Base-by-base conservation (phyloP, 495 filamentous ascomycete genomes). In the Tuber microsphaerosporum region DNA sequence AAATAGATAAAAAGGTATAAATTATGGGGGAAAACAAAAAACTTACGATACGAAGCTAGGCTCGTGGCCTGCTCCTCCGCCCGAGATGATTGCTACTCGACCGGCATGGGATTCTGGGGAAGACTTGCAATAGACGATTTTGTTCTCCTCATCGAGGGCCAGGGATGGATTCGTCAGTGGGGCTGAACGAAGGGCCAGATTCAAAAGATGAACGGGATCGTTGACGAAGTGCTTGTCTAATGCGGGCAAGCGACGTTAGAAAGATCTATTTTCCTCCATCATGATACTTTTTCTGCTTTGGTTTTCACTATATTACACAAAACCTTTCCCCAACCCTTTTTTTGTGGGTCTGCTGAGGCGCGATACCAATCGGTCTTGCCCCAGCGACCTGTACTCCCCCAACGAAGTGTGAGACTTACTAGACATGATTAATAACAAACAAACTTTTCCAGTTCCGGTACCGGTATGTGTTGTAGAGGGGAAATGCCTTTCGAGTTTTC, bases 41-140 rank as follows among this genome's bases (percentile, higher is more conserved):
- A 91, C 89, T 74, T 87, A 91, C 75, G 87, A 90, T 2, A 92
- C 89, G 82, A 97, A 97, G 74, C 91, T 91, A 44, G 95, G 95
- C 82, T 99, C 95, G 80, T 99, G 95, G 78, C 95, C 95, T 37
- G 91, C 92, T 44, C 95, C 95, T 74, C 95, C 95, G 79, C 95
- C 95, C 26, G 92, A 93, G 75, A 99, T 87, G 81, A 98, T 86
- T 46, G 92, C 91, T 71, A 97, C 94, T 73, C 90, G 90, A 16
- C 79, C 70, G 6, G 81, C 56, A 12, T 65, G 56, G 14, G 56
- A 65, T 34, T 65, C 26, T 16, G 71, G 31, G 6, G 76, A 71
- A 44, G 77, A 34, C 71, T 71, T 77, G 9, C 74, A 75, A 77
- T 77, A 83, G 61, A 83, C 56, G 73, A 83, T 91, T 83, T 97